phyloP scores from a whole-genome alignment of 176 grass and related monocot genomes.

The Musa beccarii region DNA sequence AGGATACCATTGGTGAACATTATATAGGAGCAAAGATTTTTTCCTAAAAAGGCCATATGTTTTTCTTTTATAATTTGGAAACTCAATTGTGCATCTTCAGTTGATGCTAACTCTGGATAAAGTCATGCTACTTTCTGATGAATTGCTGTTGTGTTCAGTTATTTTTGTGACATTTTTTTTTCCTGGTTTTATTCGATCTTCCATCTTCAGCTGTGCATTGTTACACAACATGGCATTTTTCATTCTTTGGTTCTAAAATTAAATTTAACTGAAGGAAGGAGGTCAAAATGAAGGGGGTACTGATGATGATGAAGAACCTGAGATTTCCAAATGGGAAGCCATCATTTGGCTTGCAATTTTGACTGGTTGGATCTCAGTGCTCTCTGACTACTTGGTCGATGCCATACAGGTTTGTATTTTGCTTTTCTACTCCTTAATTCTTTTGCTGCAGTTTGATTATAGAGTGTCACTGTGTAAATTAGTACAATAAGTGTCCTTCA shows the following conservation, averaged over 20 bases:
- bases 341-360: constrained; percentile 64
- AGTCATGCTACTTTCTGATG: neutral
- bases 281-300: constrained; percentile 19
- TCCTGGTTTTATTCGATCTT: neutral
- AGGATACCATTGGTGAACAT: no score
- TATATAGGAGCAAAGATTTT: no score
- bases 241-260: neutral
- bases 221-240: neutral
- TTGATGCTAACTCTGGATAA: no score
- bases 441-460: neutral
- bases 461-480: neutral
- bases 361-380: constrained; percentile 55
- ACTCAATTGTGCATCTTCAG: no score
- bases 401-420: constrained; percentile 36
- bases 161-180: neutral
- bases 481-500: neutral
- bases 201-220: neutral
- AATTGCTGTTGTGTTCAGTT: neutral
- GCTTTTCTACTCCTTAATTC: neutral
- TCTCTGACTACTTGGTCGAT: constrained; percentile 60
- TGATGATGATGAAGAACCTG: constrained; percentile 19
- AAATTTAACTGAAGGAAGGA: constrained; percentile 27
- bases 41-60: no score
- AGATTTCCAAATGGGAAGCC: constrained; percentile 60
- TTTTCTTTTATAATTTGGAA: no score